Evolutionary conservation across 805 yeast species (phyloP).

Genomic region (Cyberlindnera mycetangii): DNA sequence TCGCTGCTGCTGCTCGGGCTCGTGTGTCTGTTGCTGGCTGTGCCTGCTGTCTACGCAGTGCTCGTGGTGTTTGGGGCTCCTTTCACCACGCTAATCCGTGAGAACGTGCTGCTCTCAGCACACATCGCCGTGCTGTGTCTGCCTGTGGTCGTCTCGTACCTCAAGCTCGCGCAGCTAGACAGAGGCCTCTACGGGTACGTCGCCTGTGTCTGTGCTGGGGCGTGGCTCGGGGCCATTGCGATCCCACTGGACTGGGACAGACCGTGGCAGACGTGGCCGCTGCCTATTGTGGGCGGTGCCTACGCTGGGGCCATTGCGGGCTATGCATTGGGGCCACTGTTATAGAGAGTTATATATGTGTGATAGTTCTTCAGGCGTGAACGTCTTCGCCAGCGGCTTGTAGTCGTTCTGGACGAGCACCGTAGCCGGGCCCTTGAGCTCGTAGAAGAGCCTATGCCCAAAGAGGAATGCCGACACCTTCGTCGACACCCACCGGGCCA

Average conservation of each 20-base stretch:
- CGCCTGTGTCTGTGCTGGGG: constrained; percentile 48
- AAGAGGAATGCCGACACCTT: constrained; percentile 15
- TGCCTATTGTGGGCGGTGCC: constrained; percentile 77
- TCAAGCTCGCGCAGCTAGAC: constrained; percentile 39
- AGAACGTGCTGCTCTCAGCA: constrained; percentile 57
- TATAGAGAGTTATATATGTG: constrained; percentile 16
- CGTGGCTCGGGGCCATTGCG: constrained; percentile 92
- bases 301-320: constrained; percentile 74
- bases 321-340: constrained; percentile 36
- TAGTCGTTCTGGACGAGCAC: constrained; percentile 26
- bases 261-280: constrained; percentile 96
- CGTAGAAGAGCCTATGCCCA: constrained; percentile 24
- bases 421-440: constrained; percentile 32
- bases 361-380: constrained; percentile 16
- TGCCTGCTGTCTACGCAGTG: constrained; percentile 31
- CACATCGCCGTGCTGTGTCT: constrained; percentile 60
- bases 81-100: constrained; percentile 44
- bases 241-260: constrained; percentile 98
- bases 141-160: constrained; percentile 63
- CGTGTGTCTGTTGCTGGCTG: constrained; percentile 17
- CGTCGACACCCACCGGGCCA: constrained; percentile 16
- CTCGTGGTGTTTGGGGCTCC: constrained; percentile 83
- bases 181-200: constrained; percentile 31
- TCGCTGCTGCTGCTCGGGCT: constrained; percentile 13
- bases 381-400: constrained; percentile 4